Evolutionary conservation across 1,284 basidiomycete species (phyloP).

Genomic region (Cutaneotrichosporon arboriforme): DNA sequence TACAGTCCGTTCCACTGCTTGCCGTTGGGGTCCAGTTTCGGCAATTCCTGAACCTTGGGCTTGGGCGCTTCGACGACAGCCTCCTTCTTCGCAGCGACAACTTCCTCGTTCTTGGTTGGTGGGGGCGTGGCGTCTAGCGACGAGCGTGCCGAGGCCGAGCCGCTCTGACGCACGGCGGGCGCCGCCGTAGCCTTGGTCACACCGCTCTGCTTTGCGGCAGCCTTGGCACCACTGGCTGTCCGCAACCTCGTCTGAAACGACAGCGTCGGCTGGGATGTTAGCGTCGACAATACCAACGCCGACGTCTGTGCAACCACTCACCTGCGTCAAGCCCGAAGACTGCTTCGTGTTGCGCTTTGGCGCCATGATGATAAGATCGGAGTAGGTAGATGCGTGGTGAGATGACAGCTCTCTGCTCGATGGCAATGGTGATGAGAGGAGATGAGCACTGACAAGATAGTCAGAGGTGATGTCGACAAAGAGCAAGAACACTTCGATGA

Average conservation of each 20-base stretch:
- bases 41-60: slow-evolving; percentile 11
- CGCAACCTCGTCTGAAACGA: slow-evolving; percentile 22
- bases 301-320: too few relatives aligned
- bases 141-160: slow-evolving; percentile 4
- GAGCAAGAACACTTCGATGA: too few relatives aligned
- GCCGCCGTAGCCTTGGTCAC: slow-evolving; percentile 1
- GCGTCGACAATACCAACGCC: not conserved
- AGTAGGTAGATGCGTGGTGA: not conserved
- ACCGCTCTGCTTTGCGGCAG: slow-evolving; percentile 5
- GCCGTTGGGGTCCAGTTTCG: slow-evolving; percentile 48
- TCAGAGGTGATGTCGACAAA: not conserved
- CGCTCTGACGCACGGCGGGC: not conserved
- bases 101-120: slow-evolving; percentile 4
- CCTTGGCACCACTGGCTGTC: slow-evolving; percentile 10
- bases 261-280: slow-evolving; percentile 22
- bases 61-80: slow-evolving; percentile 3
- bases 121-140: not conserved
- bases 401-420: not conserved
- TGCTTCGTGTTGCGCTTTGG: slow-evolving; percentile 21
- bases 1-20: slow-evolving; percentile 56
- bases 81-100: slow-evolving; percentile 1
- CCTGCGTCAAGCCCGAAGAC: slow-evolving; percentile 21
- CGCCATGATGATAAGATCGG: slow-evolving; percentile 14
- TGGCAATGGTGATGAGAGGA: not conserved
- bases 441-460: not conserved